Percentiles rank a stretch among this genome's conserved stretches.
Evolutionary conservation across 202 grass and related monocot genomes (phyloP).

Genomic region (Brachypodium distachyon): DNA sequence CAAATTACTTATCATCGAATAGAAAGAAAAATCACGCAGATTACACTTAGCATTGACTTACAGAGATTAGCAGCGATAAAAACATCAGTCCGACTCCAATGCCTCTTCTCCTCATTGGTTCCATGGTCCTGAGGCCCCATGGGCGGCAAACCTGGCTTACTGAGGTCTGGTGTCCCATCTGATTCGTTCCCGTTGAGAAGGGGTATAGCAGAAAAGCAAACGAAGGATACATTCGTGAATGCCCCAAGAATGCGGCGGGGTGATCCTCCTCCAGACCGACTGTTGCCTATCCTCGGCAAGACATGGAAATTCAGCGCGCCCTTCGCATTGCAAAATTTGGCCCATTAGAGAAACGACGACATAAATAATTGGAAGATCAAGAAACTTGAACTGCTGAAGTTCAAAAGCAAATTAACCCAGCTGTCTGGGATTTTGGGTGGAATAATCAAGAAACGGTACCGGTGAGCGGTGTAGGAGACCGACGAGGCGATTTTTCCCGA

Average conservation of each 20-base stretch:
- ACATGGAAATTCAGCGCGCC: slow-evolving; percentile 15
- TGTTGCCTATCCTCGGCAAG: slow-evolving; percentile 12
- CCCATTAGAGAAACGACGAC: no score
- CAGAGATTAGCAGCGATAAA: slow-evolving; percentile 62
- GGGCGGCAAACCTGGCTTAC: slow-evolving; percentile 8
- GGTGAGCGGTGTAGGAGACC: slow-evolving; percentile 25
- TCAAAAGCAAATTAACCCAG: background rate
- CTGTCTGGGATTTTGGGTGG: no score
- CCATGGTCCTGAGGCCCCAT: slow-evolving; percentile 18
- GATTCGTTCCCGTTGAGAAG: slow-evolving; percentile 12
- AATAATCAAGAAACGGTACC: background rate
- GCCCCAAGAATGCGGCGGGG: slow-evolving; percentile 1
- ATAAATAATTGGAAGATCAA: background rate
- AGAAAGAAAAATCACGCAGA: background rate
- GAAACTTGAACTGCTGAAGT: background rate
- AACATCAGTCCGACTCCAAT: slow-evolving; percentile 71
- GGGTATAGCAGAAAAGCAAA: slow-evolving; percentile 40
- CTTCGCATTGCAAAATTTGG: background rate
- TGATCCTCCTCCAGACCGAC: slow-evolving; percentile 13
- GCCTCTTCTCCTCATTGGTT: slow-evolving; percentile 33
- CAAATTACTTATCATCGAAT: no score
- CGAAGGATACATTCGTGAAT: background rate
- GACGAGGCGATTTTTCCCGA: slow-evolving; percentile 31
- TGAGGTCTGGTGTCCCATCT: slow-evolving; percentile 5
- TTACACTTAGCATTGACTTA: slow-evolving; percentile 27